Evolutionary conservation across 306 rosid genomes (phyloP), one percentile per base, ranked within the genome.

Genomic region (Erythrophleum fordii): DNA sequence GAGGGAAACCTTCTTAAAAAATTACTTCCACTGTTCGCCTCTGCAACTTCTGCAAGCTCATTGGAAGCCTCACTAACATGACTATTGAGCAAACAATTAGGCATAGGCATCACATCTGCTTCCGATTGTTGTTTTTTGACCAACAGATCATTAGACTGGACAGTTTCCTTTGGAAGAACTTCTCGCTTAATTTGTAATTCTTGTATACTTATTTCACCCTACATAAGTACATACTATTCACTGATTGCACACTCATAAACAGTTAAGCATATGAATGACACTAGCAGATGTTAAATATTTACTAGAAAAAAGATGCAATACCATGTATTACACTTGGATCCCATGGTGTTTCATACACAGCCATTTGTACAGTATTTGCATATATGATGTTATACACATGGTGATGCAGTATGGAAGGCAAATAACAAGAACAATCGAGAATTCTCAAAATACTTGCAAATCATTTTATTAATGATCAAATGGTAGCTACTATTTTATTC

Each of bases 1-100:
- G 45, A 41, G 55, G 26, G 72, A 76, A 83, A 95, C 99, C 97
- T 95, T 85, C 82, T 91, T 76, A 95, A 80, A 88, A 95, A 93
- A 80, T 64, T 48, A 79, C 78, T 91, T 80, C 94, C 90, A 77
- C 53, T 77, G 79, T 72, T 83, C 62, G 79, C 82, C 64, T 75
- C 93, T 71, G 71, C 77, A 67, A 73, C 64, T 71, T 90, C 90
- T 62, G 81, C 77, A 75, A 58, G 81, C 75, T 91, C 97, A 53
- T 66, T n/a, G 42, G 90, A 83, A 74, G 35, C 87, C 61, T 83
- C 87, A 39, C 75, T 75, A 44, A 52, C 59, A 85, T 62, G 58
- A 67, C 26, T 72, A 56, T 85, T 68, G 22, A 69, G 71, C 18
- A 82, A 52, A 76, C 85, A 87, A 76, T 81, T 84, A 80, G 84